These are phyloP conservation scores for Solanum aculeatissimum DNA, from an alignment of 305 asterid species.

Conservation along the genomic window DNA sequence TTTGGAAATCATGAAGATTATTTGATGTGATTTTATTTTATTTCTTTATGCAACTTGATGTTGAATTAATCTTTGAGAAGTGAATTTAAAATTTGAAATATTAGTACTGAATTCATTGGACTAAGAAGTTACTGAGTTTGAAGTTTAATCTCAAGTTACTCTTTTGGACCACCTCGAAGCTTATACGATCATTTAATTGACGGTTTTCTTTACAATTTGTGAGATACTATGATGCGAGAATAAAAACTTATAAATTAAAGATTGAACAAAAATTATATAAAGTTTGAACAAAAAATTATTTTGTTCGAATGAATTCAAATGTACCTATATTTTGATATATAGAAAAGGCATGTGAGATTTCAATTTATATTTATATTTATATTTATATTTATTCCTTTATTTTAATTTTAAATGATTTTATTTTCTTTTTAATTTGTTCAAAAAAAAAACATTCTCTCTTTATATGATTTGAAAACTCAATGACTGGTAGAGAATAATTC, in stretches of 20 bases:
- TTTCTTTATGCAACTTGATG: no score
- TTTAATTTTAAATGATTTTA: background rate
- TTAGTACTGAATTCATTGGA: background rate
- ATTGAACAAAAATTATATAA: background rate
- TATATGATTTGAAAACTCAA: background rate
- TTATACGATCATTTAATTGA: background rate
- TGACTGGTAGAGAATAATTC: background rate
- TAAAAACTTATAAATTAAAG: background rate
- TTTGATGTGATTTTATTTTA: background rate
- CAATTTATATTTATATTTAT: background rate
- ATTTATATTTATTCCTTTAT: background rate
- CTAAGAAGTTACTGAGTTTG: no score
- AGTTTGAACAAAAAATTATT: background rate
- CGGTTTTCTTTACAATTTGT: background rate
- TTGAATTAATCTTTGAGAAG: no score
- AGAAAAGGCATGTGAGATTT: background rate
- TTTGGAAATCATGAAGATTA: background rate
- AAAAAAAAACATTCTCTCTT: background rate
- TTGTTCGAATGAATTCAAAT: background rate
- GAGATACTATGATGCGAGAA: background rate
- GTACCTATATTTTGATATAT: background rate
- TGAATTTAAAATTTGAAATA: background rate
- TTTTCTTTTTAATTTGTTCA: background rate
- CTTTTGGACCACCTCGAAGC: background rate
- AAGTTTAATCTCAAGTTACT: background rate